phyloP scores from a whole-genome alignment of 768 basidiomycete genomes.

The Macrolepiota fuliginosa region DNA sequence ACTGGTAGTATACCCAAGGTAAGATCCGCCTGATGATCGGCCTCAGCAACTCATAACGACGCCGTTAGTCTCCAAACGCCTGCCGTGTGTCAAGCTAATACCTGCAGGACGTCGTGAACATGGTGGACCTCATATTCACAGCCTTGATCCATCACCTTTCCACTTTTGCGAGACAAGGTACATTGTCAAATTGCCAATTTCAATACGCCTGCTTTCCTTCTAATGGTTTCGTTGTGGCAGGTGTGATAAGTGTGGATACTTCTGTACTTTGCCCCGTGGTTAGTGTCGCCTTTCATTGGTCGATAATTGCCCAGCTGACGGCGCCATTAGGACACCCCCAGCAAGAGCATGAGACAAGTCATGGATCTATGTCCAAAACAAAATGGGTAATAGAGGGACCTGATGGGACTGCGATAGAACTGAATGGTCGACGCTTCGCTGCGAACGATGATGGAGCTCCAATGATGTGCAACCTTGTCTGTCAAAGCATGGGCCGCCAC shows the following conservation, averaged over 20 bases:
- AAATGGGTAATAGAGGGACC: slow-evolving; percentile 56
- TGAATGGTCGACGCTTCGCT: slow-evolving; percentile 54
- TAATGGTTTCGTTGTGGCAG: slow-evolving; percentile 22
- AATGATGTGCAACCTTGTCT: slow-evolving; percentile 61
- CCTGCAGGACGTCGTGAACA: slow-evolving; percentile 40
- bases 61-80: slow-evolving; percentile 43
- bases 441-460: slow-evolving; percentile 56
- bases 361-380: slow-evolving; percentile 61
- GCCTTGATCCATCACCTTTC: slow-evolving; percentile 38
- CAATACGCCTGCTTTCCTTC: neutral
- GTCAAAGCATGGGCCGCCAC: slow-evolving; percentile 54
- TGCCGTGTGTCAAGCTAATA: slow-evolving; percentile 47
- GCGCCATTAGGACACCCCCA: slow-evolving; percentile 48
- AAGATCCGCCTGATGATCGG: neutral
- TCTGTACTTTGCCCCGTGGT: slow-evolving; percentile 58
- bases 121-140: slow-evolving; percentile 47
- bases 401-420: slow-evolving; percentile 46
- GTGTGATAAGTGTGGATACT: slow-evolving; percentile 56
- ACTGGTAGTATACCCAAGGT: slow-evolving; percentile 53
- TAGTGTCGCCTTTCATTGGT: slow-evolving; percentile 6
- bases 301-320: neutral
- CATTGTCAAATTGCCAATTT: slow-evolving; percentile 3
- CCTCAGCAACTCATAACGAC: neutral
- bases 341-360: slow-evolving; percentile 58
- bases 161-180: slow-evolving; percentile 56